These are phyloP conservation scores for Thielaviopsis punctulata DNA, from an alignment of 2,329 filamentous ascomycete genomes.

Conservation along the genomic window DNA sequence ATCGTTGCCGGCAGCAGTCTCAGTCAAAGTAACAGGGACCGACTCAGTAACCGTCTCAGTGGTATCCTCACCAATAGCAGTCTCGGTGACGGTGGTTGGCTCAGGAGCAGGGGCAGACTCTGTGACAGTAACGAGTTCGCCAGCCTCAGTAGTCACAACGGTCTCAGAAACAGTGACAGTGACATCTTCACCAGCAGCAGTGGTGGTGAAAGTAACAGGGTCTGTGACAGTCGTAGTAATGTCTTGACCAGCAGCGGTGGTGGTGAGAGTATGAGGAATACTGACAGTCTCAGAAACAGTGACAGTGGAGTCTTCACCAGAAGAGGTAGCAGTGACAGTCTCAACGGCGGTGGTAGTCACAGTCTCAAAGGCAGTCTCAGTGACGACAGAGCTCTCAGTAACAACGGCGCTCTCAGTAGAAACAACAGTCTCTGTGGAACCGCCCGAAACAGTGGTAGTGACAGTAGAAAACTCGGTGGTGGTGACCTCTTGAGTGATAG, in stretches of 20 bases:
- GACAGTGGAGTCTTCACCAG: constrained; percentile 6
- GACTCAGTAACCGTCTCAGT: constrained; percentile 12
- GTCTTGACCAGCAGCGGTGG: constrained; percentile 6
- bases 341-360: neutral
- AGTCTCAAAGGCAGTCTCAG: neutral
- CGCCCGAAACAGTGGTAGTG: neutral
- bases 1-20: constrained; percentile 20
- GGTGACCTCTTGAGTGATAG: constrained; percentile 1
- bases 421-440: neutral
- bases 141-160: constrained; percentile 12
- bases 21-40: constrained; percentile 22
- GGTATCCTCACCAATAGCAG: neutral
- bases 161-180: constrained; percentile 13
- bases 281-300: constrained; percentile 9
- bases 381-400: neutral
- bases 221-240: constrained; percentile 1
- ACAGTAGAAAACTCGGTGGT: constrained; percentile 7
- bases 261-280: constrained; percentile 4
- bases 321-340: neutral
- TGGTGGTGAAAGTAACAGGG: constrained; percentile 5
- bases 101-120: constrained; percentile 14
- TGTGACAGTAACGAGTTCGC: constrained; percentile 16
- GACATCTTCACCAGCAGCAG: constrained; percentile 5
- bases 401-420: neutral
- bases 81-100: neutral